Base-by-base conservation (phyloP, 495 filamentous ascomycete species). In the Hypoxylon lenormandii region DNA sequence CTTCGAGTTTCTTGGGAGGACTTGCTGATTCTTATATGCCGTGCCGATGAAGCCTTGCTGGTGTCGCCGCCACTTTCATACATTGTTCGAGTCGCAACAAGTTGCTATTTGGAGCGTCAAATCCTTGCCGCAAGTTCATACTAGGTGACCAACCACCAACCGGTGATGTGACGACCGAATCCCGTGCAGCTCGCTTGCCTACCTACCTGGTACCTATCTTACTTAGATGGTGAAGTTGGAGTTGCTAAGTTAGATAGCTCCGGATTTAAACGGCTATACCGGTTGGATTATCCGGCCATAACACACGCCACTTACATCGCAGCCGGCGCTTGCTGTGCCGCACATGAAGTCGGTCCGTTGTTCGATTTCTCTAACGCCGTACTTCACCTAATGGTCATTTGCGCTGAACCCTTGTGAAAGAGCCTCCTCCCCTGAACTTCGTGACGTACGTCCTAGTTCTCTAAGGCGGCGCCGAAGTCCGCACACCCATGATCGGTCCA, bases 211-310 rank as follows among this genome's bases (percentile, higher is more conserved):
- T n/a, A n/a, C n/a, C n/a, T n/a, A n/a, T n/a, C n/a, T n/a, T n/a
- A n/a, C n/a, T 16, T 16, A 1, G n/a, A 15, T 16, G 38, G 38
- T 15, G 38, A 42, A 42, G 38, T 8, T 42, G 38, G 4, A 16
- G 38, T 42, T n/a, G 1, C 30, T 33, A 33, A 7, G 30, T 11
- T 33, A 11, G 43, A 8, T 5, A 46, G 15, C 8, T 13, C 30
- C 58, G 58, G 58, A 61, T 43, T 61, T 61, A 61, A 52, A 52
- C 47, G 58, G 47, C 19, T 21, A 2, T 52, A 45, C 2, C 2
- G 13, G 40, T 19, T 26, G 40, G 4, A 26, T 16, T n/a, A 23
- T 49, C 46, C 46, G 46, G 21, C 11, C 19, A 5, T 21, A 21
- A 46, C 43, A 21, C 43, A 19, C 30, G 30, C 30, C 6, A 33